Evolutionary conservation across 2,329 filamentous ascomycete genomes (phyloP).

Genomic region (Alternaria ethzedia): DNA sequence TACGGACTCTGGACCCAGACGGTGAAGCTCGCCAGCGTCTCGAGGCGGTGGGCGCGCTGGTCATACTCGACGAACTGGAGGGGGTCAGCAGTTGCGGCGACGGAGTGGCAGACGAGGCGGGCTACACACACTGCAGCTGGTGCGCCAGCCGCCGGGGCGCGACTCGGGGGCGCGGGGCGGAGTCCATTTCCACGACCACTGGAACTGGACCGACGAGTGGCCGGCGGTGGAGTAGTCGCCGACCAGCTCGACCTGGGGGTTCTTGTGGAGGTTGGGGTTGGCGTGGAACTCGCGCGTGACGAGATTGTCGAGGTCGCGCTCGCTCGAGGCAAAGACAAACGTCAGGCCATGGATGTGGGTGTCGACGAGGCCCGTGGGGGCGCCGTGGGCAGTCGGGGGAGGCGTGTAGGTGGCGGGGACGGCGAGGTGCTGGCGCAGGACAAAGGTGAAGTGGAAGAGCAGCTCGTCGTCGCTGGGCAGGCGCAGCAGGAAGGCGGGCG

Average conservation of each 20-base stretch:
- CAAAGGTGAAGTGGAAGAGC: conserved; percentile 89
- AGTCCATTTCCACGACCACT: conserved; percentile 97
- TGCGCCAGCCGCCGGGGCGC: conserved; percentile 89
- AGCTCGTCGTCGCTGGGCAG: conserved; percentile 91
- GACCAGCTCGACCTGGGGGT: conserved; percentile 93
- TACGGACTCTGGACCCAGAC: conserved; percentile 87
- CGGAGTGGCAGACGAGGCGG: neutral
- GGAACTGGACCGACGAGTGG: conserved; percentile 83
- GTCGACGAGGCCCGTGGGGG: conserved; percentile 57
- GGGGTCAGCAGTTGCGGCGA: conserved; percentile 23
- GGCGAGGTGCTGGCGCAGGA: conserved; percentile 66
- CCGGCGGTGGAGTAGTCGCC: conserved; percentile 88
- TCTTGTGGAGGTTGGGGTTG: conserved; percentile 96
- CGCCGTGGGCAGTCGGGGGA: conserved; percentile 58
- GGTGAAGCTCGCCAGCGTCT: conserved; percentile 89
- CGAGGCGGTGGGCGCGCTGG: conserved; percentile 84
- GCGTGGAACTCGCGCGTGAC: conserved; percentile 96
- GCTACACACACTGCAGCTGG: conserved; percentile 79
- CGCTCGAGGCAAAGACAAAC: conserved; percentile 85
- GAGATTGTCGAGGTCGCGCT: conserved; percentile 88
- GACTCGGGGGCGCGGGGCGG: conserved; percentile 84
- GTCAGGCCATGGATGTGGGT: conserved; percentile 87
- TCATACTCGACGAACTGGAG: conserved; percentile 93
- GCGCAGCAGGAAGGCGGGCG: conserved; percentile 82
- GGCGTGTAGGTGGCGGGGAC: conserved; percentile 46